Conservation (phyloP, 2,329 filamentous ascomycete species). For the Colletotrichum eremochloae region DNA sequence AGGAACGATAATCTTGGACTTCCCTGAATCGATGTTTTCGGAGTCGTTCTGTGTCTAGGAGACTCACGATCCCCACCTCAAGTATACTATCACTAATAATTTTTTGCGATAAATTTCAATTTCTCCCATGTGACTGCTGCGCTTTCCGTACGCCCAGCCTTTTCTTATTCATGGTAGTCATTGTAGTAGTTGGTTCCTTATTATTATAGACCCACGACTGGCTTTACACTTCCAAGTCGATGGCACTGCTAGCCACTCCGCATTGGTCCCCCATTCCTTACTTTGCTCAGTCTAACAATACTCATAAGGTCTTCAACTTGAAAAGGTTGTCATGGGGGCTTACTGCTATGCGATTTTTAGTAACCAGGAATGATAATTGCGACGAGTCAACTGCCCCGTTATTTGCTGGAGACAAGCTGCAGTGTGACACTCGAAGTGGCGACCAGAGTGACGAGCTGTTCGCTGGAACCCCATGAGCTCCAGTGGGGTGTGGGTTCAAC, state of each 20-base stretch:
- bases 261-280: no score
- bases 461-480: not conserved
- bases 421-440: constrained; percentile 16
- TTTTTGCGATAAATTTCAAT: not conserved
- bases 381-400: constrained; percentile 15
- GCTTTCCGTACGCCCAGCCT: not conserved
- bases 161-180: not conserved
- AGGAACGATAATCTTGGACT: no score
- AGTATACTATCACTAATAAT: no score
- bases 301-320: no score
- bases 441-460: constrained; percentile 2
- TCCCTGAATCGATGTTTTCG: no score
- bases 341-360: not conserved
- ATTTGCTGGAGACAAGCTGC: constrained; percentile 16
- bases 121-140: not conserved
- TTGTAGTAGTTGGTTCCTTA: not conserved
- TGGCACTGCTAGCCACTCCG: not conserved
- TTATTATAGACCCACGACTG: not conserved
- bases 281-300: no score
- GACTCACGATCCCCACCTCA: no score
- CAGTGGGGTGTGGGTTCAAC: constrained; percentile 5
- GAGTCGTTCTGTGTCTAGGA: no score
- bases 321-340: not conserved
- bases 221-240: not conserved
- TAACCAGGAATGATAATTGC: constrained; percentile 4